Base-by-base conservation (phyloP, 768 basidiomycete species). In the Panellus pusillus region DNA sequence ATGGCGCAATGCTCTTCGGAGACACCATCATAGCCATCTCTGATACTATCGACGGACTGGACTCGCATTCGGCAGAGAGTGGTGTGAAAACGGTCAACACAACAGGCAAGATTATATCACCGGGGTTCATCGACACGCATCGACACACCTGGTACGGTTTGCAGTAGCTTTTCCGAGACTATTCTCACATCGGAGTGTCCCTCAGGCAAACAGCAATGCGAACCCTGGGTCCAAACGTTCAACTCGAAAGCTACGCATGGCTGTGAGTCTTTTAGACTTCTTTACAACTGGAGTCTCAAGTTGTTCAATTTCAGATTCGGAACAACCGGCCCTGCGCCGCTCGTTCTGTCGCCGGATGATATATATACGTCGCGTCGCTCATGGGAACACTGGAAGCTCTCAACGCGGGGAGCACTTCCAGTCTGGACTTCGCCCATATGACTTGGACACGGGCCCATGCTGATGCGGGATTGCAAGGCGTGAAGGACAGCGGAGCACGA, bases 41-140 rank as follows among this genome's bases (percentile, higher is more conserved):
- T 5, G 32, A 47, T 27, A 47, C 52, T 14, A 54, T 54, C 36
- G 46, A 54, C 28, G 52, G 51, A n/a, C 28, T 54, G 19, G 52
- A 54, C 43, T 42, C 52, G 4, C 45, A 54, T 42, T 47, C 46
- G n/a, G 35, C 32, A 11, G 18, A 42, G 18, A 0, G 19, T 38
- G 52, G 2, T 42, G 52, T 54, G 14, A 29, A 55, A 29, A 49
- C 43, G 3, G 47, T 55, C 8, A 50, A 55, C 40, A 50, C 54
- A 41, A 55, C 54, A 27, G 54, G 54, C 7, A 55, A 55, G 47
- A 55, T 55, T 8, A 55, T 55, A 44, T 48, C 53, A 4, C 52
- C 52, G 28, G 52, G 52, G 11, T 54, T 54, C 24, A 43, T 54
- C 18, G 52, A 54, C 39, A 54, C 52, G 15, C 52, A 54, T 44